Base-by-base conservation (phyloP, 352 stramenopile species). In the Pythium aphanidermatum region DNA sequence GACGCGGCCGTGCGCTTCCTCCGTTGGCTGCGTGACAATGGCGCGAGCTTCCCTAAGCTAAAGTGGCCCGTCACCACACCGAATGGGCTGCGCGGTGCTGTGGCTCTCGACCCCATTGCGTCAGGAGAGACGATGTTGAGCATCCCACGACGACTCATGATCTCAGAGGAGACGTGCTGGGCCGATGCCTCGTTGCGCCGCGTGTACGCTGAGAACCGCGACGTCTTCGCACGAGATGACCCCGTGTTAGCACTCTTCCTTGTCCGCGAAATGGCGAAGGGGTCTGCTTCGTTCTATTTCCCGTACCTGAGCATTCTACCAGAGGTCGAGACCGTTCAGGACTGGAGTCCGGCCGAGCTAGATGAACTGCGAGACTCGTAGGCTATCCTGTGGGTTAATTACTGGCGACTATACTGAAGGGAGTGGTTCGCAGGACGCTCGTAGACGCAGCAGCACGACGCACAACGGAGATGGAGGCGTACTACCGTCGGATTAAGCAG, bases 241-340 rank as follows among this genome's bases (percentile, higher is more conserved):
- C 73, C 82, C 9, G 61, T 95, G 14, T 49, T 97, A 20, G 66
- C 72, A 41, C 57, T 96, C 19, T 96, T 91, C 39, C 51, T 97
- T 1, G 71, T 90, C 47, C 77, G 76, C 10, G 83, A 97, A 58
- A 47, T 88, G 35, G 49, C 74, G 5, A 56, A 64, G 9, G 70
- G 59, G 4, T 62, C 78, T 11, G 48, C 53, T n/a, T 93, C 77
- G 29, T 95, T 95, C 68, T 96, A 79, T 55, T 44, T 60, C n/a
- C 89, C 89, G 34, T 97, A 96, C 55, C 51, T 97, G 14, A 35
- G 52, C 35, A 87, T 96, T 14, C 62, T 97, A 21, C 84, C 85
- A 2, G 65, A 70, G 12, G 85, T 88, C 8, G 65, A 78, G 26
- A 92, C 68, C 32, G 62, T 96, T 5, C 68, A 83, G 65, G 72